A percentile compares a stretch with the other conserved stretches of the same genome.
phyloP scores from a whole-genome alignment of 2,329 filamentous ascomycete genomes.

The Pseudomassariella vexata region DNA sequence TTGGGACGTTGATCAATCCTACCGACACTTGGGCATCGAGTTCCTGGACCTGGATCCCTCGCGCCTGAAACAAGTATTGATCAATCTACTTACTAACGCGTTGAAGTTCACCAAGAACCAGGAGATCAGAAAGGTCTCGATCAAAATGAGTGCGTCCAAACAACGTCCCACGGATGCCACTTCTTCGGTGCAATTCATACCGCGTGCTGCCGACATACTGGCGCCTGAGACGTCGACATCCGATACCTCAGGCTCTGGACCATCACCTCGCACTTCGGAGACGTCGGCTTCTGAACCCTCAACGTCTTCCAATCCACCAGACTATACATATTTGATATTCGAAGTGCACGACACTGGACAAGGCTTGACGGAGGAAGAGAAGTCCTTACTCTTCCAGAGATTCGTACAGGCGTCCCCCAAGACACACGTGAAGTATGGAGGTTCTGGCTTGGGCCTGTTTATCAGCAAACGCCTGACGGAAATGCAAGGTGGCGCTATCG shows the following conservation, averaged over 20 bases:
- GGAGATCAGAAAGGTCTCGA: conserved; percentile 48
- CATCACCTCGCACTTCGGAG: no score
- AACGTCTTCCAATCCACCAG: conserved; percentile 5
- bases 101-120: conserved; percentile 59
- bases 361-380: conserved; percentile 55
- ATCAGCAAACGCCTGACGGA: conserved; percentile 70
- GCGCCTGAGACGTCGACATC: conserved; percentile 26
- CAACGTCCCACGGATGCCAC: conserved; percentile 33
- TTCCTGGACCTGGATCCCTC: conserved; percentile 71
- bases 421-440: conserved; percentile 66
- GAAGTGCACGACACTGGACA: conserved; percentile 65
- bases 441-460: conserved; percentile 64
- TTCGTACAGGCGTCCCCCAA: conserved; percentile 62
- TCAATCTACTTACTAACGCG: conserved; percentile 65
- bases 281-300: conserved; percentile 25
- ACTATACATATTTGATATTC: conserved; percentile 64
- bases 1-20: conserved; percentile 61
- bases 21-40: conserved; percentile 54
- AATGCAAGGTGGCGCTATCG: conserved; percentile 70
- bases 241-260: conserved; percentile 32
- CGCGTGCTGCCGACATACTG: conserved; percentile 43
- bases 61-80: conserved; percentile 66
- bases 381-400: conserved; percentile 58
- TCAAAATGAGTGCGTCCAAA: conserved; percentile 41
- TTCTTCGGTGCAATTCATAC: conserved; percentile 56